Evolutionary conservation across 2,329 filamentous ascomycete species (phyloP), one percentile per base, ranked within the genome.

Genomic region (Fusarium xyrophilum): DNA sequence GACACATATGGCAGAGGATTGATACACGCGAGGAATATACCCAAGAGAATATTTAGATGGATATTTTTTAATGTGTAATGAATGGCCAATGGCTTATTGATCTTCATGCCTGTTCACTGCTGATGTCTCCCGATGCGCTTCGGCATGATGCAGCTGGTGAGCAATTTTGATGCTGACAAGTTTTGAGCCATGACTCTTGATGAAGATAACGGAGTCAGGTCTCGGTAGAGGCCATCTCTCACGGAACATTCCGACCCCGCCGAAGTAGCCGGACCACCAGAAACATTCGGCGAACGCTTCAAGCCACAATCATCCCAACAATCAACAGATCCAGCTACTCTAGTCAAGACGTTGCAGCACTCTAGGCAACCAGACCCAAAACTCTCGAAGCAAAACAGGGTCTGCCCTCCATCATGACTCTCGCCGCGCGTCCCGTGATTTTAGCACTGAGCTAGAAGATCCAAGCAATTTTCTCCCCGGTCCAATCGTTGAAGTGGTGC

Each of bases 1-100:
- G 17, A 7, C 11, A 23, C 10, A 1, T 25, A 7, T 23, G 8
- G 1, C 25, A 50, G 17, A 36, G 46, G 46, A n/a, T 12, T n/a
- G 44, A 36, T 36, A 36, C 30, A 50, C 6, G 14, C 23, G 8
- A 36, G 14, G 32, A 27, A 6, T 8, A 28, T 17, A 15, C n/a
- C 23, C 28, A 21, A 27, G 47, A 52, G 33, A 43, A 33, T 10
- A n/a, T 38, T 61, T 46, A 42, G 19, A 44, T 68, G 68, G 46
- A 51, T 35, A n/a, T 60, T 61, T 46, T 60, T 53, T 66, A 66
- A 66, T 66, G 56, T 62, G 33, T 66, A 66, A 66, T 66, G 50
- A 65, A 27, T 9, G n/a, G 35, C 42, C 38, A 23, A 21, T 14
- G 19, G 33, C 27, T 28, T 47, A 14, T 65, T 65, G 12, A 60